These are phyloP conservation scores for Cystofilobasidium capitatum DNA, from an alignment of 768 basidiomycete genomes.

Conservation along the genomic window DNA sequence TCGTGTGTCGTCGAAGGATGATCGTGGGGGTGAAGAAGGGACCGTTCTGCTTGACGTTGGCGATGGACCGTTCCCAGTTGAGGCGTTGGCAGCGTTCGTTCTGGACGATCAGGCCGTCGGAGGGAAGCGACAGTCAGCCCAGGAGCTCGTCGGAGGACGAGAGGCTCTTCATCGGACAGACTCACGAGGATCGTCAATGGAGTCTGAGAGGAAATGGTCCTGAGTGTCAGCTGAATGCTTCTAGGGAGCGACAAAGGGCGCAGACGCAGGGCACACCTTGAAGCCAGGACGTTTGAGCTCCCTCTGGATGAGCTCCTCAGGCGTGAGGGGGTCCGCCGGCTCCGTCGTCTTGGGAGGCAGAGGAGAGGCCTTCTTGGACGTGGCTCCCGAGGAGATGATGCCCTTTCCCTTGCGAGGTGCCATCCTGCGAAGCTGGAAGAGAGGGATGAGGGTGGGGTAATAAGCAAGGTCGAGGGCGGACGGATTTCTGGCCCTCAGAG, in stretches of 20 bases:
- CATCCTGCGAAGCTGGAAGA: background rate
- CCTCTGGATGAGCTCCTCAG: constrained; percentile 24
- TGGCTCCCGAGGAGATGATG: constrained; percentile 24
- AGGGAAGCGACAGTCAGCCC: background rate
- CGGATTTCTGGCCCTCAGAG: no score
- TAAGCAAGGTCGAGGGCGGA: no score
- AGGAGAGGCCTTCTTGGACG: constrained; percentile 26
- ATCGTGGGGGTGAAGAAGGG: constrained; percentile 51
- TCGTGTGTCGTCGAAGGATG: constrained; percentile 56
- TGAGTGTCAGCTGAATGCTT: background rate
- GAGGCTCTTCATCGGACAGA: background rate
- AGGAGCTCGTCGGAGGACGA: no score
- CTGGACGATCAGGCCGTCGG: background rate
- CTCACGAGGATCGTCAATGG: constrained; percentile 17
- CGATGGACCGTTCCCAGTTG: constrained; percentile 19
- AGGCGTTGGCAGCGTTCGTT: constrained; percentile 22
- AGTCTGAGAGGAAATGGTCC: constrained; percentile 5
- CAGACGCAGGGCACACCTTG: constrained; percentile 12
- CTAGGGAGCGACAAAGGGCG: background rate
- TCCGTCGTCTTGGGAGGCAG: constrained; percentile 20
- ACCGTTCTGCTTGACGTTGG: constrained; percentile 5
- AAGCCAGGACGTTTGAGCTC: constrained; percentile 21
- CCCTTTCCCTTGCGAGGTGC: constrained; percentile 22
- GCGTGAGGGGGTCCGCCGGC: constrained; percentile 20
- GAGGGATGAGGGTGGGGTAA: background rate